A percentile compares a stretch with the other conserved stretches of the same genome.
phyloP scores from a whole-genome alignment of 176 grass and related monocot genomes.

The Triticum urartu region DNA sequence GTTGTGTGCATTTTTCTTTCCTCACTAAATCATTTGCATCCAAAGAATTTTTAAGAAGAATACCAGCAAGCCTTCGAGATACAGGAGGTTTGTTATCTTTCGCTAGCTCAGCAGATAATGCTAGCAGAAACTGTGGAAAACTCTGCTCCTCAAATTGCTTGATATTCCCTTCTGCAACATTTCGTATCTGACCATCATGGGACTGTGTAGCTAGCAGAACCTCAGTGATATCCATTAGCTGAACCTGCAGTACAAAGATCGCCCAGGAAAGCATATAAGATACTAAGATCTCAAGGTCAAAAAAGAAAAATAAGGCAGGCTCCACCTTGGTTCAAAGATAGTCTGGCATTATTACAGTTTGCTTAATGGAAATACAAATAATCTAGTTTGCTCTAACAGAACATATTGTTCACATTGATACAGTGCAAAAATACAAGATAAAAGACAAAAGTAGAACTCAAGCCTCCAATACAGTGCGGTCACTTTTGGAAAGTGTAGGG shows the following conservation, averaged over 20 bases:
- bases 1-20: constrained; percentile 43
- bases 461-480: background rate
- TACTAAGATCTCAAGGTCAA: background rate
- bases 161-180: constrained; percentile 45
- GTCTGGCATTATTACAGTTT: background rate
- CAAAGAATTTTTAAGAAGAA: constrained; percentile 66
- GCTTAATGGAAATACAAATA: background rate
- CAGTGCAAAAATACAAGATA: background rate
- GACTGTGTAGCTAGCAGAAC: constrained; percentile 53
- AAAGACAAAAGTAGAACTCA: background rate
- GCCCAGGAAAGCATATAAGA: background rate
- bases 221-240: constrained; percentile 52
- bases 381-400: background rate
- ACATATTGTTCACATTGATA: background rate
- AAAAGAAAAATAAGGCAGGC: background rate
- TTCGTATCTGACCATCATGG: constrained; percentile 40
- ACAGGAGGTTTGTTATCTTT: constrained; percentile 67
- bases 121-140: constrained; percentile 49
- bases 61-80: constrained; percentile 65
- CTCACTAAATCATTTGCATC: constrained; percentile 55
- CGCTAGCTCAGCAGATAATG: constrained; percentile 49
- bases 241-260: constrained; percentile 27
- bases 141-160: constrained; percentile 66
- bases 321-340: background rate
- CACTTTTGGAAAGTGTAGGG: background rate